phyloP scores from a whole-genome alignment of 805 yeast genomes.

The Saccharomycopsis schoenii region DNA sequence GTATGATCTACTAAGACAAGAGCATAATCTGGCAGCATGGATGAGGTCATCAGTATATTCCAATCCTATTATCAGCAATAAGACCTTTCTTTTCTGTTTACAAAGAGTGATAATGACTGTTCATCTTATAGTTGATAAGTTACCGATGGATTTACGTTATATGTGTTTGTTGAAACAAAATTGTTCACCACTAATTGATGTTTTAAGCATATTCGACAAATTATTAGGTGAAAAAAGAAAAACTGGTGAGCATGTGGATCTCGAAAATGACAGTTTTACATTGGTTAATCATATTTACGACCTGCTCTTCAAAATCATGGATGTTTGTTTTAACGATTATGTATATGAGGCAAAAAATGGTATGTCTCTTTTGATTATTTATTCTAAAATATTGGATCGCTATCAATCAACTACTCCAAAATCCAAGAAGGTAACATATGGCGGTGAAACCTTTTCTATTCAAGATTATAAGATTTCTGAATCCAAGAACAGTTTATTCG shows the following conservation, averaged over 20 bases:
- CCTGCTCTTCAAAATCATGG: constrained; percentile 1
- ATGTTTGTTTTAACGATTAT: background rate
- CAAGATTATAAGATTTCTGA: constrained; percentile 14
- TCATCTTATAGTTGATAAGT: background rate
- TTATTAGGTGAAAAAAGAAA: constrained; percentile 3
- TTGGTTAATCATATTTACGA: background rate
- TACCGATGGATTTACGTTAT: background rate
- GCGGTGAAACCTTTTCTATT: constrained; percentile 2
- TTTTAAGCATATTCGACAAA: background rate
- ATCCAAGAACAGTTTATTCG: constrained; percentile 18
- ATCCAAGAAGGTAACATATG: background rate
- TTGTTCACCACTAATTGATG: background rate
- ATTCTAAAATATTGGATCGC: background rate
- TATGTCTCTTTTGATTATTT: background rate
- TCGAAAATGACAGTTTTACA: background rate
- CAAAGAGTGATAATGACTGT: background rate
- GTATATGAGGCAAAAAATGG: background rate
- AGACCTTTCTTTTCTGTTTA: background rate
- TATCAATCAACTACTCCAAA: background rate
- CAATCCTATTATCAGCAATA: background rate
- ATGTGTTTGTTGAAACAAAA: background rate
- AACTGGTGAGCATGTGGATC: constrained; percentile 12
- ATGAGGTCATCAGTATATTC: background rate
- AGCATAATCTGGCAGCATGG: background rate
- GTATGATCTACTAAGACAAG: background rate